Evolutionary conservation across 257 asterid species (phyloP).

Genomic region (Buddleja alternifolia): DNA sequence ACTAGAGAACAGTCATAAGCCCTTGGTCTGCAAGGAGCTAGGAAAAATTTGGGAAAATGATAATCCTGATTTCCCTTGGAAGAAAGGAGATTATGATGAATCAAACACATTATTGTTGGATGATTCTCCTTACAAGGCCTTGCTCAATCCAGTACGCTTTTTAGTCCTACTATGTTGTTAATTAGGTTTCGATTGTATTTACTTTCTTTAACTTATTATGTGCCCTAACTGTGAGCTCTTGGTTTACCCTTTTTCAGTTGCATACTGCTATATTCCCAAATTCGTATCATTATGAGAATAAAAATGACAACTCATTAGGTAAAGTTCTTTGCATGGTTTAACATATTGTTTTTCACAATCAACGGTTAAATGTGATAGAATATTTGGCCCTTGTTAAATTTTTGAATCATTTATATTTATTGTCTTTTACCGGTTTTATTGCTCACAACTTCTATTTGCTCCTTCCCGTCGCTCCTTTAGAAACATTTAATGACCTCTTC

Average conservation of each 20-base stretch:
- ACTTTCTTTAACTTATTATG: conserved; percentile 13
- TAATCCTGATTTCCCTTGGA: conserved; percentile 69
- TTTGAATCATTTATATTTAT: too few relatives aligned
- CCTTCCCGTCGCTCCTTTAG: too few relatives aligned
- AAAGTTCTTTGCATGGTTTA: conserved; percentile 21
- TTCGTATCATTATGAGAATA: conserved; percentile 49
- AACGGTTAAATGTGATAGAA: not conserved
- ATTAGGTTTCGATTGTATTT: not conserved
- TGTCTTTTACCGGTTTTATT: too few relatives aligned
- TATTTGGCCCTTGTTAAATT: too few relatives aligned
- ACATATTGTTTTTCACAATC: not conserved
- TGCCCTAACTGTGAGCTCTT: conserved; percentile 20
- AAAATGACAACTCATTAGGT: conserved; percentile 74
- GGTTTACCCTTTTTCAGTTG: conserved; percentile 44
- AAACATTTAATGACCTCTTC: conserved; percentile 11
- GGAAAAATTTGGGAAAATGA: conserved; percentile 71
- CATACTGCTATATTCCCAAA: conserved; percentile 78
- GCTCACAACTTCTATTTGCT: too few relatives aligned
- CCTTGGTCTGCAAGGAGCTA: conserved; percentile 85
- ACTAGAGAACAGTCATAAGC: conserved; percentile 73
- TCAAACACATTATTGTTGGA: conserved; percentile 83
- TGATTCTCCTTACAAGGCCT: conserved; percentile 98
- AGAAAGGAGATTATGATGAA: conserved; percentile 74
- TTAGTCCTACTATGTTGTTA: conserved; percentile 5
- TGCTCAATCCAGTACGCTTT: conserved; percentile 84